A percentile compares a stretch with the other conserved stretches of the same genome.
Conservation (phyloP, 2,329 filamentous ascomycete species). For the Calonectria fujianensis region DNA sequence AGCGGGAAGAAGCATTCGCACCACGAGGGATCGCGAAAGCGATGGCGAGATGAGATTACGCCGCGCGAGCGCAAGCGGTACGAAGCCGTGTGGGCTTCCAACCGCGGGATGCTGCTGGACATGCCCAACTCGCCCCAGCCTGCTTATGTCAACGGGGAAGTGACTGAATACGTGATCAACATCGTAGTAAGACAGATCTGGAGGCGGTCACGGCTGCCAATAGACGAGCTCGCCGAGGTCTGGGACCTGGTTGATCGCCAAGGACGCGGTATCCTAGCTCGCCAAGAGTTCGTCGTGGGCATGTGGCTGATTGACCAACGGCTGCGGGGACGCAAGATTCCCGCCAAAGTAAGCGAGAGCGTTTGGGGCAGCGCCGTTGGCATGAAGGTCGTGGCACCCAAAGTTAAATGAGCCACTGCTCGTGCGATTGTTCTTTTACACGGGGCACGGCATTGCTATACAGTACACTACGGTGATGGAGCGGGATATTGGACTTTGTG, state of each 20-base stretch:
- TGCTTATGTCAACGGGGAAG: conserved; percentile 49
- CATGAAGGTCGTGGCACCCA: conserved; percentile 62
- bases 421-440: neutral
- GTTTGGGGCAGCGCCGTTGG: conserved; percentile 83
- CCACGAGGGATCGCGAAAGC: conserved; percentile 83
- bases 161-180: conserved; percentile 75
- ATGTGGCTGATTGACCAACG: conserved; percentile 89
- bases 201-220: conserved; percentile 80
- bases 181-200: conserved; percentile 86
- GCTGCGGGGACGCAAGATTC: conserved; percentile 86
- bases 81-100: conserved; percentile 90
- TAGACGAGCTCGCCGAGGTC: conserved; percentile 82
- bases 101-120: conserved; percentile 76
- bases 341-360: conserved; percentile 80
- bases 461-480: neutral
- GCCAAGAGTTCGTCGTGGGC: conserved; percentile 87
- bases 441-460: neutral
- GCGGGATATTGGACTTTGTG: too few relatives aligned
- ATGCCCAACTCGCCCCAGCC: conserved; percentile 44
- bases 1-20: conserved; percentile 81
- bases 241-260: conserved; percentile 83
- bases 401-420: conserved; percentile 48
- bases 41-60: conserved; percentile 86
- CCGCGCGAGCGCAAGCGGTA: conserved; percentile 85
- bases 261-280: conserved; percentile 73